phyloP scores from a whole-genome alignment of 768 basidiomycete genomes.

The Naematelia encephala region DNA sequence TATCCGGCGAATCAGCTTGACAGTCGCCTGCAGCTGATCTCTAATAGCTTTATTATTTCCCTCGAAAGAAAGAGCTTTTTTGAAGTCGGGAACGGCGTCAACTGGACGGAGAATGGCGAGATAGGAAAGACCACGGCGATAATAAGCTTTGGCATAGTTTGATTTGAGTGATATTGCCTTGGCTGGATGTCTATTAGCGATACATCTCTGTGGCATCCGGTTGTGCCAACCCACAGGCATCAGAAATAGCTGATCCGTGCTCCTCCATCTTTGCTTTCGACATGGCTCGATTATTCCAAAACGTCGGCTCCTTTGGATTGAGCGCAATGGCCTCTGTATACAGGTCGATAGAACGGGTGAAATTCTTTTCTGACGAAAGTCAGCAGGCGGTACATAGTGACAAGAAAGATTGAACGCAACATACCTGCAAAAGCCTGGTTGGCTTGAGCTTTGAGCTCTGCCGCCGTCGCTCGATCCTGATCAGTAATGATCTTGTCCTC shows the following conservation, averaged over 20 bases:
- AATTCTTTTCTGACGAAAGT: conserved; percentile 60
- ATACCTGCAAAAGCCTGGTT: conserved; percentile 71
- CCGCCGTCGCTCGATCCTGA: conserved; percentile 65
- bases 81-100: conserved; percentile 80
- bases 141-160: conserved; percentile 72
- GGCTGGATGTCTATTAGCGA: conserved; percentile 53
- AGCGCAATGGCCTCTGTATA: conserved; percentile 81
- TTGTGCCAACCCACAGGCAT: conserved; percentile 65
- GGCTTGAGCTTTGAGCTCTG: conserved; percentile 73
- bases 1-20: conserved; percentile 82
- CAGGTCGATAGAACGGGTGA: conserved; percentile 67
- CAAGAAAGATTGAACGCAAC: neutral
- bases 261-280: conserved; percentile 87
- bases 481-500: conserved; percentile 58
- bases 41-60: conserved; percentile 78
- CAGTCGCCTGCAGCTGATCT: conserved; percentile 76
- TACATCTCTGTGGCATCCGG: neutral
- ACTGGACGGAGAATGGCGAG: conserved; percentile 86
- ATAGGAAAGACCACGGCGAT: conserved; percentile 79
- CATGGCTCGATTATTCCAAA: conserved; percentile 94
- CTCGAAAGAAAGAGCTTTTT: conserved; percentile 75
- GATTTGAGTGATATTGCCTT: conserved; percentile 84
- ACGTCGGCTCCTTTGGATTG: conserved; percentile 80
- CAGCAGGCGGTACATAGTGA: conserved; percentile 8
- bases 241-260: conserved; percentile 83